Conservation (phyloP, 1,139 yeast genomes). For the Pneumocystis jirovecii region DNA sequence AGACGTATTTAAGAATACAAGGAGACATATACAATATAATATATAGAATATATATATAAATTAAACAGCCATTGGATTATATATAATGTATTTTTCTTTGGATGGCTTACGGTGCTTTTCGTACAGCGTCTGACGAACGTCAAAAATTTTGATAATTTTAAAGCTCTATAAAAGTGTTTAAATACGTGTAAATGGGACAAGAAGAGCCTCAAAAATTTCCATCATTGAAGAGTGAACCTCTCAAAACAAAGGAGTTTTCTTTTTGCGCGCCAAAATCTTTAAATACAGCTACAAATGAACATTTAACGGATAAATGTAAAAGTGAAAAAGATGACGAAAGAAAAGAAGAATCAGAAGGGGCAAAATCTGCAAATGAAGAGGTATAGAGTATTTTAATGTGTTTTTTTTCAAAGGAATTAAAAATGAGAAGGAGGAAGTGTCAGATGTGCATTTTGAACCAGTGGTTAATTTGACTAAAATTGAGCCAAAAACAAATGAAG, state of each 20-base stretch:
- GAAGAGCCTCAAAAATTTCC: not conserved
- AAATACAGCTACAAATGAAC: not conserved
- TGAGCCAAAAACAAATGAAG: conserved; percentile 94
- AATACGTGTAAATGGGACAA: not conserved
- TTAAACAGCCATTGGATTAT: no score
- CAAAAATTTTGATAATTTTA: not conserved
- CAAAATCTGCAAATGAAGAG: not conserved
- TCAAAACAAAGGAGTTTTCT: not conserved
- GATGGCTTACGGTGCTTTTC: not conserved
- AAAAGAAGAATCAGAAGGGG: not conserved
- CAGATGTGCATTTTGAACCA: conserved; percentile 90
- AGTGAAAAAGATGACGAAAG: not conserved
- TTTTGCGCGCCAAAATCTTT: not conserved
- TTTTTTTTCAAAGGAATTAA: not conserved
- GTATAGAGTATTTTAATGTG: not conserved
- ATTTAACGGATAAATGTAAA: not conserved
- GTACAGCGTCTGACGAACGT: not conserved
- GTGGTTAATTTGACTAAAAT: conserved; percentile 88
- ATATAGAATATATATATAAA: no score
- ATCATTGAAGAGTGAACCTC: not conserved
- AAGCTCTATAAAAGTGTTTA: not conserved
- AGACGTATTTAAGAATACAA: no score
- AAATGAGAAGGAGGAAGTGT: conserved; percentile 34
- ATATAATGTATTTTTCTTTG: no score
- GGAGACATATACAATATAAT: no score